These are phyloP conservation scores for Thinopyrum obtusiflorum DNA, from an alignment of 202 grass and related monocot genomes.

Conservation along the genomic window DNA sequence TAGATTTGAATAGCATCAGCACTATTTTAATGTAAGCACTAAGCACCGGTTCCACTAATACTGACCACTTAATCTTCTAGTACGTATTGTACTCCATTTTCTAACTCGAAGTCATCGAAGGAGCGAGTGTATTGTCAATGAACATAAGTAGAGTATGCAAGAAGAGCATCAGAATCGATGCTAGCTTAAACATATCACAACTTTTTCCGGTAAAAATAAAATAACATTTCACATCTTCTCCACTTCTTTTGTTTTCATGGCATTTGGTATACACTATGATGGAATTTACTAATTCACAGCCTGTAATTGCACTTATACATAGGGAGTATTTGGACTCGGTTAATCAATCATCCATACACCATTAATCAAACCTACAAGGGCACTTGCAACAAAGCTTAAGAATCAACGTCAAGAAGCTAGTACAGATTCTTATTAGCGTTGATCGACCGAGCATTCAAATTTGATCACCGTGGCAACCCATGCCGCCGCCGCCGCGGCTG, in stretches of 20 bases:
- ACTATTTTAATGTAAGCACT: no score
- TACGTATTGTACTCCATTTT: no score
- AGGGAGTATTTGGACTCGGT: not conserved
- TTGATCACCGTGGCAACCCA: slow-evolving; percentile 18
- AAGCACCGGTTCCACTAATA: no score
- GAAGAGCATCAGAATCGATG: no score
- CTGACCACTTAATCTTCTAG: no score
- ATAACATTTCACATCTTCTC: not conserved
- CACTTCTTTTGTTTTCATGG: not conserved
- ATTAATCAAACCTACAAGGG: not conserved
- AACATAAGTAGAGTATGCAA: no score
- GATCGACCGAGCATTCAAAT: not conserved
- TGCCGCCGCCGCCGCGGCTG: not conserved
- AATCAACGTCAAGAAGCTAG: not conserved
- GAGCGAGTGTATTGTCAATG: no score
- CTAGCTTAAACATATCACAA: no score
- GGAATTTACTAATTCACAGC: not conserved
- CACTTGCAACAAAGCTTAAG: not conserved
- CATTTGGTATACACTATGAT: not conserved
- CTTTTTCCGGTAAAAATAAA: no score
- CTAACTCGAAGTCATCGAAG: no score
- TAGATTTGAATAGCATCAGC: no score
- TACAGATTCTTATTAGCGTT: slow-evolving; percentile 1
- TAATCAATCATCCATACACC: slow-evolving; percentile 21
- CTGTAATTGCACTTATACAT: not conserved